Base-by-base conservation (phyloP, 139 green algal species). In the Micractinium sp. region DNA sequence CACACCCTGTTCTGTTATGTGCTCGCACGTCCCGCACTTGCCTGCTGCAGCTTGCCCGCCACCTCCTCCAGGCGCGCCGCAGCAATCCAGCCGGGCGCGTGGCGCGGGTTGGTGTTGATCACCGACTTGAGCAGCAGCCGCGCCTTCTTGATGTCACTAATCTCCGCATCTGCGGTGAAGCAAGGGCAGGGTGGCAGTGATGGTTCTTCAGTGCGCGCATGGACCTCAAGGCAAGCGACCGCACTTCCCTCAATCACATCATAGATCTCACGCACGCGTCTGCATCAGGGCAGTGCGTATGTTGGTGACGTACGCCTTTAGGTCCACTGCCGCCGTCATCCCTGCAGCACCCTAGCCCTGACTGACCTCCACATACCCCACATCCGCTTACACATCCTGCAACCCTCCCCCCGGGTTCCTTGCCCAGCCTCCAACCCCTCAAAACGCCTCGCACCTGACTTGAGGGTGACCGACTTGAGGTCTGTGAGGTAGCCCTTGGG, bases 401-500 rank as follows among this genome's bases (percentile, higher is more conserved):
- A 9, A 56, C 47, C 47, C 7, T 56, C 47, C 47, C 47, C 9
- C 47, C n/a, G n/a, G 47, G 9, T 9, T 56, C 53, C 66, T 19
- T 80, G 33, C 81, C 53, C 56, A 53, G 7, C 27, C 47, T 53
- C 81, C 81, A 56, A 56, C 47, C 47, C 47, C n/a, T n/a, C n/a
- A n/a, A n/a, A n/a, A n/a, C n/a, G n/a, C n/a, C n/a, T n/a, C 94
- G 47, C 82, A 91, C 76, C 73, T 12, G 87, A 94, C 78, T 90
- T 92, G 63, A 96, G 87, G 47, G 95, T 94, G 79, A 97, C 97
- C 82, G 86, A 94, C 90, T 96, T 97, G 41, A 99, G 94, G 89
- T 98, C 96, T 18, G 98, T 99, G 56, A 99, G 93, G 94, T 99
- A 99, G 23, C 98, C 98, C 92, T 99, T 99, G 87, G 98, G 98